Conservation (phyloP, 345 rosid genomes). For the Abelmoschus esculentus region DNA sequence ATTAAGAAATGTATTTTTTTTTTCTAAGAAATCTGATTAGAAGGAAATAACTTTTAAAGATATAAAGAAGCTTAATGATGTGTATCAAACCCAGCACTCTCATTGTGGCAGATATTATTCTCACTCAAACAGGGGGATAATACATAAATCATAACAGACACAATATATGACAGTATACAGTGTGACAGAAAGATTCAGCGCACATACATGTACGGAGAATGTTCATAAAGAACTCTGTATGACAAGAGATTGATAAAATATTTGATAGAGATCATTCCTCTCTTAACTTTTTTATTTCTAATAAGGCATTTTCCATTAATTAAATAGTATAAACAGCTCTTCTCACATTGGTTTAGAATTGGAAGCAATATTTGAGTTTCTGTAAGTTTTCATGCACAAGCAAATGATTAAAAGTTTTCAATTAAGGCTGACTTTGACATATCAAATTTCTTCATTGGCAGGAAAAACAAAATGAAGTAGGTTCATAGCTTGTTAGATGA, state of each 20-base stretch:
- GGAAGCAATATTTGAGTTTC: not conserved
- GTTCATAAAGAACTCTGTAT: not conserved
- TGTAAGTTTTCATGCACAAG: not conserved
- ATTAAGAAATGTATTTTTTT: not conserved
- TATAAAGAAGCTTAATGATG: not conserved
- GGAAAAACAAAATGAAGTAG: not conserved
- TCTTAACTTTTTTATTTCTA: not conserved
- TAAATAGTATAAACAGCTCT: not conserved
- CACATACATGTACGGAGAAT: not conserved
- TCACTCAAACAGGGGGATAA: not conserved
- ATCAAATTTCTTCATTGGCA: not conserved
- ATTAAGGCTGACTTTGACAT: not conserved
- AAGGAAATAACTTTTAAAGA: not conserved
- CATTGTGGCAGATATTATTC: not conserved
- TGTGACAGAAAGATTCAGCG: not conserved
- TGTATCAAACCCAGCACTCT: not conserved
- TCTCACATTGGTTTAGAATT: not conserved
- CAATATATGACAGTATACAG: not conserved
- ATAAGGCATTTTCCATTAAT: not conserved
- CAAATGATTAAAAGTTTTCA: not conserved
- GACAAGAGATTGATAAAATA: not conserved
- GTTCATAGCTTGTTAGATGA: not conserved
- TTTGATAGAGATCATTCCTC: not conserved
- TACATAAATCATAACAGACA: not conserved
- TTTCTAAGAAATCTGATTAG: not conserved